Evolutionary conservation across 192 early-diverging fungal genomes (phyloP).

Genomic region (Rhizophlyctis rosea): DNA sequence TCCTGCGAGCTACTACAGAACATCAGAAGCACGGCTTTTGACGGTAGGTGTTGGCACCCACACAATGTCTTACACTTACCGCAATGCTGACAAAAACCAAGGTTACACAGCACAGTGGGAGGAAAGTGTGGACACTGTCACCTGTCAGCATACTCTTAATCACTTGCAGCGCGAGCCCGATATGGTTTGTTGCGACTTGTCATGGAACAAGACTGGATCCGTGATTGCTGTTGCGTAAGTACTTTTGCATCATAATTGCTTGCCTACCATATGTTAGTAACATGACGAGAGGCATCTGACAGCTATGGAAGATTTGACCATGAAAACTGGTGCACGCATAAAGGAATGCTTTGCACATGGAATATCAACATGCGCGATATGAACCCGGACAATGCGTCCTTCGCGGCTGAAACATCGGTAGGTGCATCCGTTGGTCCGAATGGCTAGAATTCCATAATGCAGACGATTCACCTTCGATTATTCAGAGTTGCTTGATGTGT

Average conservation of each 20-base stretch:
- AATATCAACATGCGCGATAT: conserved; percentile 15
- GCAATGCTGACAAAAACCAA: conserved; percentile 7
- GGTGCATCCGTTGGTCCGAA: neutral
- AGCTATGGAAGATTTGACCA: conserved; percentile 37
- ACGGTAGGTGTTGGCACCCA: conserved; percentile 22
- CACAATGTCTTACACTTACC: neutral
- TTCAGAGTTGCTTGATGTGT: conserved; percentile 42
- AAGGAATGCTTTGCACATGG: conserved; percentile 41
- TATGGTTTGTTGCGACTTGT: conserved; percentile 28
- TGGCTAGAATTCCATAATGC: neutral
- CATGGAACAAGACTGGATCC: conserved; percentile 47
- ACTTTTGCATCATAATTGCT: neutral
- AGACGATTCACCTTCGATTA: neutral
- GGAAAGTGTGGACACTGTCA: conserved; percentile 27
- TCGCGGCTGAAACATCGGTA: conserved; percentile 33
- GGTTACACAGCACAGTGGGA: conserved; percentile 49
- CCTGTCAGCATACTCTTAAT: conserved; percentile 29
- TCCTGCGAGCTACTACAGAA: conserved; percentile 42
- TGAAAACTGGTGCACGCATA: conserved; percentile 43
- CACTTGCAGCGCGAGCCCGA: conserved; percentile 22
- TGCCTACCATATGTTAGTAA: neutral
- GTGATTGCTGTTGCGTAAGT: conserved; percentile 32
- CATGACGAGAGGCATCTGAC: neutral
- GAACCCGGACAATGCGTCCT: conserved; percentile 19
- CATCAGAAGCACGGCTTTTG: conserved; percentile 43